These are phyloP conservation scores for Penicillium sp. DNA, from an alignment of 2,329 filamentous ascomycete genomes.

Conservation along the genomic window DNA sequence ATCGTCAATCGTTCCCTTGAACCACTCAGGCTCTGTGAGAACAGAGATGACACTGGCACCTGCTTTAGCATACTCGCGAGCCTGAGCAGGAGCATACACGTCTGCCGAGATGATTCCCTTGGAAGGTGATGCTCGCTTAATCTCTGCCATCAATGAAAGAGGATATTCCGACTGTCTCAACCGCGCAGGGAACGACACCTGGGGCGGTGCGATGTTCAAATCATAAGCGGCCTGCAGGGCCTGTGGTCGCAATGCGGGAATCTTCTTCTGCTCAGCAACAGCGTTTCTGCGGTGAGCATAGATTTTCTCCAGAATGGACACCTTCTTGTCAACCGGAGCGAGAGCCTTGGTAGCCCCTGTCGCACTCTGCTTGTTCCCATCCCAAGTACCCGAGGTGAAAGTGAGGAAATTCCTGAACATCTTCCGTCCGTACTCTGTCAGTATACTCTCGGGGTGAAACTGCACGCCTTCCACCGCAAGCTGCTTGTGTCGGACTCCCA, in stretches of 20 bases:
- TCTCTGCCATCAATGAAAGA: conserved; percentile 94
- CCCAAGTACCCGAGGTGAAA: conserved; percentile 88
- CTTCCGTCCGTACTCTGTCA: conserved; percentile 78
- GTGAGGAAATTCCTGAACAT: conserved; percentile 92
- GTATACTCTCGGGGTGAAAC: conserved; percentile 95
- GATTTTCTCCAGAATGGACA: conserved; percentile 85
- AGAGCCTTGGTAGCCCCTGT: conserved; percentile 17
- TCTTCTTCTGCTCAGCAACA: conserved; percentile 73
- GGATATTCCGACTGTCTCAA: conserved; percentile 76
- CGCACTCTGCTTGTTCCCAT: conserved; percentile 58
- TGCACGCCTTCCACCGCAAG: conserved; percentile 92
- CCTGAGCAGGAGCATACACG: conserved; percentile 83
- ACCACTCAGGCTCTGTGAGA: conserved; percentile 98
- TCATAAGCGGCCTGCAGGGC: conserved; percentile 86
- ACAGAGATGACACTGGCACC: conserved; percentile 97
- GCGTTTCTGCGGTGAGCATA: conserved; percentile 73
- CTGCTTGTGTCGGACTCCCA: conserved; percentile 92
- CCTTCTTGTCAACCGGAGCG: conserved; percentile 54
- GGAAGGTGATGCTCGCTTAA: conserved; percentile 92
- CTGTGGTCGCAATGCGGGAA: conserved; percentile 75
- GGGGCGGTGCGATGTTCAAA: conserved; percentile 76
- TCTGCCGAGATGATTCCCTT: conserved; percentile 90
- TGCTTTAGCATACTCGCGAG: conserved; percentile 83
- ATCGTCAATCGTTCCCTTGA: conserved; percentile 96
- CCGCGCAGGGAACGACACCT: conserved; percentile 72